phyloP scores from a whole-genome alignment of 768 basidiomycete genomes.

The Amanita pallidorosea region DNA sequence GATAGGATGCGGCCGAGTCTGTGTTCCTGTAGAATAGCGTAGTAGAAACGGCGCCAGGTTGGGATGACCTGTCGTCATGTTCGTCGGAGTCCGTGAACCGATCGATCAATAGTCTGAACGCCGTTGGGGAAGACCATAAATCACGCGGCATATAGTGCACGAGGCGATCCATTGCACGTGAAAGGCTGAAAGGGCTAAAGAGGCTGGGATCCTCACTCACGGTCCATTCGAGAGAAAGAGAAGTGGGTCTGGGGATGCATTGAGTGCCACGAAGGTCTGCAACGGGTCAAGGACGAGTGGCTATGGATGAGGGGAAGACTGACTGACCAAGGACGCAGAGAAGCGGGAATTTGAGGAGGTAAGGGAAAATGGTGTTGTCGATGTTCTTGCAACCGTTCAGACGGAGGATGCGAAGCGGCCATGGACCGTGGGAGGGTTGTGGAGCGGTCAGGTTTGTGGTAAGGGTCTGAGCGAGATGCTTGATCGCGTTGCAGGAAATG shows the following conservation, averaged over 20 bases:
- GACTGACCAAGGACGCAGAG: conserved; percentile 51
- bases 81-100: conserved; percentile 5
- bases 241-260: conserved; percentile 16
- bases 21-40: background rate
- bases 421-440: conserved; percentile 29
- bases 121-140: conserved; percentile 12
- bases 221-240: conserved; percentile 1
- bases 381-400: conserved; percentile 44
- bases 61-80: background rate
- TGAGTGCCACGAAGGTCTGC: conserved; percentile 41
- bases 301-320: background rate
- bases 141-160: background rate
- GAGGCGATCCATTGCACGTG: background rate
- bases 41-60: background rate
- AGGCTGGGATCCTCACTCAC: background rate
- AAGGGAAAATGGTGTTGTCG: conserved; percentile 28
- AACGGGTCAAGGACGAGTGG: conserved; percentile 6
- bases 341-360: conserved; percentile 40
- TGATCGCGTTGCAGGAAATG: conserved; percentile 43
- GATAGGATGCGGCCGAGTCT: too few relatives aligned
- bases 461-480: conserved; percentile 39
- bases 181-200: conserved; percentile 2
- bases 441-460: conserved; percentile 18
- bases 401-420: conserved; percentile 47
- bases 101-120: conserved; percentile 15